Evolutionary conservation across 2,329 filamentous ascomycete species (phyloP).

Genomic region (Phaeosphaeria sp.): DNA sequence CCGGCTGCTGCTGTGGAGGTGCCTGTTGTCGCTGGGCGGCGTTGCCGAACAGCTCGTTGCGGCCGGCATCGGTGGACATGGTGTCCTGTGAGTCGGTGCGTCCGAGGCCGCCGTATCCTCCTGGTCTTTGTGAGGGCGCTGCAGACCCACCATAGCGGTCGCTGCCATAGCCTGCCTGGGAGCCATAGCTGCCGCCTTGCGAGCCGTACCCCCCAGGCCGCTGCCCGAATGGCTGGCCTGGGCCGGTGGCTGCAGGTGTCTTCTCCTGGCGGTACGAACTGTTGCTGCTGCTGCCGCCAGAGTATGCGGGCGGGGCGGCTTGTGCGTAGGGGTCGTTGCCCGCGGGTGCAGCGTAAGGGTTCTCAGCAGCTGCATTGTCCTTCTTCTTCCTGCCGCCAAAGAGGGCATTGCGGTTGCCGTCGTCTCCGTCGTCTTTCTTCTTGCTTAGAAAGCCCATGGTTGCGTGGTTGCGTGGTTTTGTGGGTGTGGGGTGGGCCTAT

Average conservation of each 20-base stretch:
- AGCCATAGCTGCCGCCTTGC: constrained; percentile 40
- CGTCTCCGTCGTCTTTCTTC: constrained; percentile 61
- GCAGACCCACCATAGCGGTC: constrained; percentile 57
- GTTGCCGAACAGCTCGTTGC: constrained; percentile 70
- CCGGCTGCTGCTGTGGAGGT: constrained; percentile 43
- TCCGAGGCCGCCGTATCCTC: constrained; percentile 49
- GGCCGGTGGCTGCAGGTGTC: constrained; percentile 49
- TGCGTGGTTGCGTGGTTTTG: constrained; percentile 7
- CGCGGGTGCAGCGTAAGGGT: constrained; percentile 55
- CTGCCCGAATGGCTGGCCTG: constrained; percentile 51
- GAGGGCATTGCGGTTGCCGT: constrained; percentile 63
- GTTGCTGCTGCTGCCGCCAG: constrained; percentile 42
- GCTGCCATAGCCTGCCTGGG: constrained; percentile 49
- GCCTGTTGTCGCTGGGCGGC: constrained; percentile 59
- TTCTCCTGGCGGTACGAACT: constrained; percentile 51
- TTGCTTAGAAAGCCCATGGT: constrained; percentile 59
- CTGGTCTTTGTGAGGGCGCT: constrained; percentile 33
- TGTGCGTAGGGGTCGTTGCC: constrained; percentile 61
- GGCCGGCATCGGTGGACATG: constrained; percentile 57
- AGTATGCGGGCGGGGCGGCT: constrained; percentile 49
- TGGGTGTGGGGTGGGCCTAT: constrained; percentile 22
- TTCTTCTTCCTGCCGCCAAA: constrained; percentile 63
- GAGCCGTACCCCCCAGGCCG: constrained; percentile 44
- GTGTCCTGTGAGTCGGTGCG: constrained; percentile 52
- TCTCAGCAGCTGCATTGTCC: constrained; percentile 54